Percentiles rank a stretch among this genome's conserved stretches.
These are phyloP conservation scores for Peronospora belbahrii DNA, from an alignment of 352 stramenopile species.

Conservation along the genomic window DNA sequence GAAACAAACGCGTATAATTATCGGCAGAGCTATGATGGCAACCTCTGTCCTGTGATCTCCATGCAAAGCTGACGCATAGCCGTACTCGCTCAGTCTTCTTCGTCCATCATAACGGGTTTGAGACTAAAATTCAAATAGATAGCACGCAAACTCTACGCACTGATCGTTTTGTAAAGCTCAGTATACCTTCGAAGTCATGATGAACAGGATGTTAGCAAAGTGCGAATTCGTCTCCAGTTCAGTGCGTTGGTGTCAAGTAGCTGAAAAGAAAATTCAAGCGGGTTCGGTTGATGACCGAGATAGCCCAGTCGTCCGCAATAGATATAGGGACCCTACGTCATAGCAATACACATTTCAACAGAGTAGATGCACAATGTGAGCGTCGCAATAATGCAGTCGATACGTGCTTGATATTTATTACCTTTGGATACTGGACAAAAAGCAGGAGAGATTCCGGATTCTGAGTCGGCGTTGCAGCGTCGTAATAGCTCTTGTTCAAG, in stretches of 20 bases:
- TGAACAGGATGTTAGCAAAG: neutral
- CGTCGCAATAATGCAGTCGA: neutral
- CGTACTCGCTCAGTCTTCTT: too few relatives aligned
- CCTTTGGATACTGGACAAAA: conserved; percentile 26
- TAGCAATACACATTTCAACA: neutral
- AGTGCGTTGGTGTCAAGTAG: conserved; percentile 38
- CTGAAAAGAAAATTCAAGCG: conserved; percentile 59
- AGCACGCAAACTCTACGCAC: too few relatives aligned
- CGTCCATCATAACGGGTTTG: too few relatives aligned
- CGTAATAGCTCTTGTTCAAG: conserved; percentile 9
- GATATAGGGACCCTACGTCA: conserved; percentile 40
- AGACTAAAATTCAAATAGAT: too few relatives aligned
- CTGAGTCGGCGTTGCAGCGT: neutral
- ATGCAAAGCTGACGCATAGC: too few relatives aligned
- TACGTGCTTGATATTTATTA: too few relatives aligned
- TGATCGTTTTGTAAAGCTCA: neutral
- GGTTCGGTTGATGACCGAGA: conserved; percentile 29
- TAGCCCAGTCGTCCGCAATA: conserved; percentile 62
- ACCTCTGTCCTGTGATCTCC: conserved; percentile 16
- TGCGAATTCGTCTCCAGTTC: conserved; percentile 20
- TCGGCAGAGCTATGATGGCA: conserved; percentile 12
- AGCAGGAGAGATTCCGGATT: conserved; percentile 12
- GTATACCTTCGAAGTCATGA: too few relatives aligned
- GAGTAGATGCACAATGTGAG: neutral
- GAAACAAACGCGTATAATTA: neutral